Evolutionary conservation across 1,284 basidiomycete species (phyloP).

Genomic region (Boletus holoroseus): DNA sequence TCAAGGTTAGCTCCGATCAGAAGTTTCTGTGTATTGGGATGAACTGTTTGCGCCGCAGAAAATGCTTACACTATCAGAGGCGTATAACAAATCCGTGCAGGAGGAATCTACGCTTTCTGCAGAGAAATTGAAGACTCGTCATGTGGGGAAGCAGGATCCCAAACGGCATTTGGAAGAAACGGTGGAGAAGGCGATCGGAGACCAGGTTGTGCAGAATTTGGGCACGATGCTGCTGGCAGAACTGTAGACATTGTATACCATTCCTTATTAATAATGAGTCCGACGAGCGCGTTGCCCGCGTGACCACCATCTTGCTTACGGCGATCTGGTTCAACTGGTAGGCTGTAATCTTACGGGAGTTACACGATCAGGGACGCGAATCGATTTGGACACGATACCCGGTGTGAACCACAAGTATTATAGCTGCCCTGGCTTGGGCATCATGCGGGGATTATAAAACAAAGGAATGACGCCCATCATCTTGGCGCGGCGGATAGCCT

Average conservation of each 20-base stretch:
- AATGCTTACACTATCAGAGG: conserved; percentile 86
- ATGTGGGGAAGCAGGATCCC: conserved; percentile 97
- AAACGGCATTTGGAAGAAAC: conserved; percentile 95
- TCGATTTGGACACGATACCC: neutral
- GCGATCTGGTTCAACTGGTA: neutral
- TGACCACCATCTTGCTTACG: conserved; percentile 1
- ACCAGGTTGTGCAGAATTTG: conserved; percentile 91
- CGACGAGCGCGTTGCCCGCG: neutral
- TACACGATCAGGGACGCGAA: conserved; percentile 16
- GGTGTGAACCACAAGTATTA: conserved; percentile 2
- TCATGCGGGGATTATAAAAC: conserved; percentile 43
- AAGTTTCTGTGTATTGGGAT: conserved; percentile 7
- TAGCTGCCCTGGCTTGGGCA: conserved; percentile 19
- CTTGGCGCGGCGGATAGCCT: conserved; percentile 87
- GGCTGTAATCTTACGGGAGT: neutral
- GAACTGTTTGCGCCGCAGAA: conserved; percentile 46
- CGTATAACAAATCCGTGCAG: conserved; percentile 94
- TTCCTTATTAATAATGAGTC: neutral
- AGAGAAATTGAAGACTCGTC: conserved; percentile 90
- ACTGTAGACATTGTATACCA: conserved; percentile 41
- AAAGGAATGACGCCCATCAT: conserved; percentile 87
- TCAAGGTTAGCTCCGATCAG: conserved; percentile 63
- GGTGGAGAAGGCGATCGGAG: conserved; percentile 94
- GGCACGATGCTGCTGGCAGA: conserved; percentile 90
- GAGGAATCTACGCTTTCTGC: conserved; percentile 89